phyloP scores from a whole-genome alignment of 2,329 filamentous ascomycete species.

The Sordariomycetes sp. region DNA sequence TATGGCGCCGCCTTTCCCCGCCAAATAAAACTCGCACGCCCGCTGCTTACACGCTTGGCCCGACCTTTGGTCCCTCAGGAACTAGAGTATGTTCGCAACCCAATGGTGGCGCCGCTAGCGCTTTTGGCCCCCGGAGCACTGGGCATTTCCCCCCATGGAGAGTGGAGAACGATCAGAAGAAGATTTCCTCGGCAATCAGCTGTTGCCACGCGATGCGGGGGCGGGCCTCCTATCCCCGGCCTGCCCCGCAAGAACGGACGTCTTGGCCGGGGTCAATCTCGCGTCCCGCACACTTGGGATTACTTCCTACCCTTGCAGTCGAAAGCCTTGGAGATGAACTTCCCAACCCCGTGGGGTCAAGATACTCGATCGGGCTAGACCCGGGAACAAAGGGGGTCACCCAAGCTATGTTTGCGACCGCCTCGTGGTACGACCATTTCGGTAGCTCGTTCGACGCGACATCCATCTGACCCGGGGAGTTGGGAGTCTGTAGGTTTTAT shows the following conservation, averaged over 20 bases:
- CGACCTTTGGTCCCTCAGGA: neutral
- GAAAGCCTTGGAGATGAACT: neutral
- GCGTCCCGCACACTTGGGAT: neutral
- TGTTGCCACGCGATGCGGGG: neutral
- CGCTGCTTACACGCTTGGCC: no score
- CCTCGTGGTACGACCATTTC: neutral
- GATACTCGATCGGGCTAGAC: neutral
- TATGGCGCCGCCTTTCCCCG: neutral
- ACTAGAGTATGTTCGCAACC: neutral
- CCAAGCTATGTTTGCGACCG: neutral
- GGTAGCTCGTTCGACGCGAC: neutral
- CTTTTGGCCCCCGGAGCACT: neutral
- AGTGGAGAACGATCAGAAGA: neutral
- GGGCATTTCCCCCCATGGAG: no score
- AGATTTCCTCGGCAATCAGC: neutral
- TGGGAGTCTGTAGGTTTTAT: neutral
- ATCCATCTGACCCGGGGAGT: neutral
- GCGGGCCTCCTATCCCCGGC: neutral
- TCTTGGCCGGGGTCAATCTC: neutral
- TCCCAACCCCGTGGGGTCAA: neutral
- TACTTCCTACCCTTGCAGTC: neutral
- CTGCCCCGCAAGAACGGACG: neutral
- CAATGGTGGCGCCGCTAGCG: neutral
- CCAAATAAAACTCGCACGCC: neutral
- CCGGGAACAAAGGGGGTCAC: neutral